These are phyloP conservation scores for Vigna nakashimae DNA, from an alignment of 306 rosid species.

Conservation along the genomic window DNA sequence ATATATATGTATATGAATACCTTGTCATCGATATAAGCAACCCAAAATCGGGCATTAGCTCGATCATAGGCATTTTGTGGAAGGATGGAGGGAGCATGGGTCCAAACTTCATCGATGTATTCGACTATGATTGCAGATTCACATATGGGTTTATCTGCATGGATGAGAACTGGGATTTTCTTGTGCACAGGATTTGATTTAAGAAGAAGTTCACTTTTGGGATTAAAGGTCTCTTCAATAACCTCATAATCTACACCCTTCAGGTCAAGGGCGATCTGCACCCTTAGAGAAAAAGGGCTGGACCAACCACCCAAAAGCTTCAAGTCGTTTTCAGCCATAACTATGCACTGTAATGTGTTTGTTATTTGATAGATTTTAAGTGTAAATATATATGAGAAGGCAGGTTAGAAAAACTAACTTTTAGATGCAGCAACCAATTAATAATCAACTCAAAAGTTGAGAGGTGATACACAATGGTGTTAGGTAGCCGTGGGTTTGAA, in stretches of 20 bases:
- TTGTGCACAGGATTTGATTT: constrained; percentile 64
- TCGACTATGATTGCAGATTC: constrained; percentile 65
- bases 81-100: constrained; percentile 52
- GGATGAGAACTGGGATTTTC: constrained; percentile 71
- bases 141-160: constrained; percentile 50
- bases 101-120: constrained; percentile 66
- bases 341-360: neutral
- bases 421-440: neutral
- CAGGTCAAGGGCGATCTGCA: constrained; percentile 52
- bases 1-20: constrained; percentile 34
- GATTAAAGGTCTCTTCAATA: constrained; percentile 44
- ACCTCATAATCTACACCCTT: constrained; percentile 55
- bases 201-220: constrained; percentile 64
- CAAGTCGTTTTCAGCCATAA: constrained; percentile 52
- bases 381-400: no score
- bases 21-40: constrained; percentile 59
- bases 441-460: no score
- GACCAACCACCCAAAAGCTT: constrained; percentile 51
- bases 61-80: constrained; percentile 61
- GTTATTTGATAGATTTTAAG: no score
- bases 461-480: no score
- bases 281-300: constrained; percentile 56
- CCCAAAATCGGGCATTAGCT: constrained; percentile 64
- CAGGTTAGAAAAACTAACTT: neutral
- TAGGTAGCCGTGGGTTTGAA: no score